Base-by-base conservation (phyloP, 2,329 filamentous ascomycete species). In the Clarireedia paspali region DNA sequence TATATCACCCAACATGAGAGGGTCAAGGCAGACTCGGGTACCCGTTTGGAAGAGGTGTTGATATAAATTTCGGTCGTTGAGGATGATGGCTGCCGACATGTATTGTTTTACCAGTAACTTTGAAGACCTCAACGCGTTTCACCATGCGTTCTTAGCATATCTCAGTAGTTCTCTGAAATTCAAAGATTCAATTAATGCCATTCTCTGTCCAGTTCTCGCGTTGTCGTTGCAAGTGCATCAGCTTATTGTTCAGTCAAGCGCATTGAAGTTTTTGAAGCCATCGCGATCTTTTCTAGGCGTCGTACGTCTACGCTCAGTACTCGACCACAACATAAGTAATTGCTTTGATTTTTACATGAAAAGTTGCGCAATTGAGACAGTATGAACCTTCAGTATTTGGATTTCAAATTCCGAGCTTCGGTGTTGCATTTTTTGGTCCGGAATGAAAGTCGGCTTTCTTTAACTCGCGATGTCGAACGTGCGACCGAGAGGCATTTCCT, bases 211-310 rank as follows among this genome's bases (percentile, higher is more conserved):
- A 40, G 34, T 24, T 47, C 24, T 38, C 24, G n/a, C 20, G 39
- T 45, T 47, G 50, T 39, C n/a, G 50, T 38, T 57, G 44, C 50
- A 48, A 46, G 58, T 56, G 34, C 46, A 49, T 39, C 45, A 42
- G 6, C 14, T 23, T 30, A 14, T 2, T 49, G 24, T 47, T 49
- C 24, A 47, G 42, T 36, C 23, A 2, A 30, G 27, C 20, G 38
- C 36, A 30, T 49, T 40, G 36, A 39, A 24, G 6, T 38, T 20
- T 54, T 54, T 54, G 47, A 47, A 54, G 47, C 45, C 36, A 48
- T 54, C 52, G 26, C 44, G 34, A 54, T 50, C n/a, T 49, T 54
- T 54, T 49, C 23, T 17, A 48, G 20, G 23, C 47, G 39, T 49
- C 45, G 17, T 49, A 7, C 15, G 42, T 17, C 45, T 30, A 42